Evolutionary conservation across 2,329 filamentous ascomycete genomes (phyloP).

Genomic region (Colletotrichum viniferum): DNA sequence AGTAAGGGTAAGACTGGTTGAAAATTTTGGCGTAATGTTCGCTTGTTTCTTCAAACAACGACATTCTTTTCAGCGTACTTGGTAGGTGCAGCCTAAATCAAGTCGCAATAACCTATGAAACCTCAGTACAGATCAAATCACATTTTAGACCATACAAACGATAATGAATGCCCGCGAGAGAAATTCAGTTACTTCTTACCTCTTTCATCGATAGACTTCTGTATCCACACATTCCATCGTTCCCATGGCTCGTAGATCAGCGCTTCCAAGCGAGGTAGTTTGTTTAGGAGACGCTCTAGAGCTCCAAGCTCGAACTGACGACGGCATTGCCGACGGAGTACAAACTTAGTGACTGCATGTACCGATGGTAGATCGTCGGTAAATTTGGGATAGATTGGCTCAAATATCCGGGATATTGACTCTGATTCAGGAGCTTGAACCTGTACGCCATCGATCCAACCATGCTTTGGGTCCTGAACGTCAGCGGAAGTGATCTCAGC

Average conservation of each 20-base stretch:
- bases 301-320: background rate
- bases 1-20: too few species aligned
- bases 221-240: background rate
- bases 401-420: too few species aligned
- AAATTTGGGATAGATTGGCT: too few species aligned
- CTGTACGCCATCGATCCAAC: background rate
- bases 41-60: background rate
- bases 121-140: background rate
- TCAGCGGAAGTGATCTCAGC: background rate
- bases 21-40: too few species aligned
- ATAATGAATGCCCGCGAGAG: background rate
- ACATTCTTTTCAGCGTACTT: background rate
- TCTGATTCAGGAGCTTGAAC: background rate
- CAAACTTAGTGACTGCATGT: background rate
- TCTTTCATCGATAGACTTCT: too few species aligned
- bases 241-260: background rate
- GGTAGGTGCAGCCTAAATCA: background rate
- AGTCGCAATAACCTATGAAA: background rate
- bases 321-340: background rate
- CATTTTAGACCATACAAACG: fast-evolving
- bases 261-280: background rate
- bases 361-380: too few species aligned
- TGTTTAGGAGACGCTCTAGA: background rate
- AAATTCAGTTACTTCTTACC: too few species aligned
- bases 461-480: background rate